A percentile compares a stretch with the other conserved stretches of the same genome.
Evolutionary conservation across 805 yeast species (phyloP).

Genomic region (Kurtzmaniella fragi): DNA sequence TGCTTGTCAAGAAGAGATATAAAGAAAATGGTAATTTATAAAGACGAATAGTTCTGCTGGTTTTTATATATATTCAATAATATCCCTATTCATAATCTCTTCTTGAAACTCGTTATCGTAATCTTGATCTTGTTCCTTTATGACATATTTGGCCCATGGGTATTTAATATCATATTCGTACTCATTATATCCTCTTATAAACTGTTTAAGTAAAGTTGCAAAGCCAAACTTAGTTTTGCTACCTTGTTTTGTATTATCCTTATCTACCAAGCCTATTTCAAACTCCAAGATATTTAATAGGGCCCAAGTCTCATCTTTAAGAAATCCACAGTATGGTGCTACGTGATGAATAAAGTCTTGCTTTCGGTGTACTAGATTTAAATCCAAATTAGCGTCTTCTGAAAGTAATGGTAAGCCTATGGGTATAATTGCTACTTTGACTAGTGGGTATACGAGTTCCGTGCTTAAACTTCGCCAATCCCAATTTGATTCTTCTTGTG

Average conservation of each 20-base stretch:
- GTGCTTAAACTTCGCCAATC: no score
- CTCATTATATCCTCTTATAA: slow-evolving; percentile 1
- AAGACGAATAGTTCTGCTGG: no score
- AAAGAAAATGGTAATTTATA: slow-evolving; percentile 4
- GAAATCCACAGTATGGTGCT: slow-evolving; percentile 13
- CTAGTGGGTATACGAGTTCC: slow-evolving; percentile 7
- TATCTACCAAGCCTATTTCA: slow-evolving; percentile 9
- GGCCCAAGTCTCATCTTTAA: slow-evolving; percentile 9
- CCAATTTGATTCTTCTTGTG: no score
- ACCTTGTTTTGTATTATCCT: neutral
- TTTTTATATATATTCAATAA: neutral
- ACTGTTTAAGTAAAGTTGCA: neutral
- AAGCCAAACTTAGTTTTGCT: neutral
- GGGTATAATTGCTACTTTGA: slow-evolving; percentile 7
- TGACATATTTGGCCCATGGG: slow-evolving; percentile 12
- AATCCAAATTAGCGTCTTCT: slow-evolving; percentile 5
- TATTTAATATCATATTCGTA: slow-evolving; percentile 7
- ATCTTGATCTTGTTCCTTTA: no score
- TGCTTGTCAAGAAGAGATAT: slow-evolving; percentile 11
- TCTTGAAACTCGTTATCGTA: neutral
- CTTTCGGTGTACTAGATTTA: slow-evolving; percentile 2
- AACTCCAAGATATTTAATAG: slow-evolving; percentile 12
- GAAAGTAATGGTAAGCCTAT: slow-evolving; percentile 10
- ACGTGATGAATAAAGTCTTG: slow-evolving; percentile 2
- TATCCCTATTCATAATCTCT: neutral